phyloP scores from a whole-genome alignment of 1,284 basidiomycete species.

The Ustilago tritici region DNA sequence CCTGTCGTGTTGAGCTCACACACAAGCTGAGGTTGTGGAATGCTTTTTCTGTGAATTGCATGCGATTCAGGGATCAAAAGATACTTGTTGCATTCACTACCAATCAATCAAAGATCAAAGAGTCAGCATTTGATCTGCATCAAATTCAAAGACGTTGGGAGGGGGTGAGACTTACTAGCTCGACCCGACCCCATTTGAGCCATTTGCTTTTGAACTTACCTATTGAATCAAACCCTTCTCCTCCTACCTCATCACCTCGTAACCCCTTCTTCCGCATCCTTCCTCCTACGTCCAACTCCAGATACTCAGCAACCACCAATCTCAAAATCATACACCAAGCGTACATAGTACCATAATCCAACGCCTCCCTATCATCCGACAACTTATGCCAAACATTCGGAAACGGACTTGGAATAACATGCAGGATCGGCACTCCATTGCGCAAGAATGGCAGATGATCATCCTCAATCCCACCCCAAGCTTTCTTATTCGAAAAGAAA shows the following conservation, averaged over 20 bases:
- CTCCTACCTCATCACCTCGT: neutral
- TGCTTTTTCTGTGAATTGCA: neutral
- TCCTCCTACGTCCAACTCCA: conserved; percentile 74
- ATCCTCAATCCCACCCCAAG: conserved; percentile 83
- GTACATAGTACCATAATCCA: conserved; percentile 86
- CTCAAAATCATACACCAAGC: conserved; percentile 86
- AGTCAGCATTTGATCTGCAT: neutral
- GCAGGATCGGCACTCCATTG: conserved; percentile 86
- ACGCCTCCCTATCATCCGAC: conserved; percentile 87
- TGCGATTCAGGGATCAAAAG: neutral
- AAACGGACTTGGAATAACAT: conserved; percentile 90
- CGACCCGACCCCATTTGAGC: conserved; percentile 17
- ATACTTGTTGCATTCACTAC: neutral
- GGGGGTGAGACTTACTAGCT: conserved; percentile 39
- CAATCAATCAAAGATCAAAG: neutral
- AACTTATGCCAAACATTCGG: conserved; percentile 91
- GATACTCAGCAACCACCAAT: conserved; percentile 89
- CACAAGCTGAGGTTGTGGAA: no score
- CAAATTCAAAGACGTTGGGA: neutral
- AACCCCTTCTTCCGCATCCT: conserved; percentile 2
- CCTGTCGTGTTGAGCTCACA: no score
- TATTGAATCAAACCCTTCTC: conserved; percentile 18
- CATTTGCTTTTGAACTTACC: neutral
- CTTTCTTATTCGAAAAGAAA: conserved; percentile 32
- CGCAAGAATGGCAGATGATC: conserved; percentile 93